Evolutionary conservation across 2,329 filamentous ascomycete genomes (phyloP), one percentile per base, ranked within the genome.

Genomic region (Metarhizium humberi): DNA sequence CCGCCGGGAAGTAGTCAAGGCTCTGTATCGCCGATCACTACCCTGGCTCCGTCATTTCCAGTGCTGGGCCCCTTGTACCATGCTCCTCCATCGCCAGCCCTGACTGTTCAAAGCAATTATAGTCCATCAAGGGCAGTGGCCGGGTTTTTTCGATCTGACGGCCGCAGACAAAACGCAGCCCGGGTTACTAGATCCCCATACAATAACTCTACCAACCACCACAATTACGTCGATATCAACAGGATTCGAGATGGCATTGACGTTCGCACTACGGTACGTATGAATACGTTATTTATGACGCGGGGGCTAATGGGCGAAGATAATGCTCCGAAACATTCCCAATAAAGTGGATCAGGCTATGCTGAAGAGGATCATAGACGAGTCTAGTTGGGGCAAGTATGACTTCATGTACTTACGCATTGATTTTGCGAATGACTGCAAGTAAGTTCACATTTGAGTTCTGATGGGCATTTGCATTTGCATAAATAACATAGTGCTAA

Each of bases 371-470:
- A 85, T 95, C 55, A 78, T 97, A 14, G 89, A 96, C 64, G 78
- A 86, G 59, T 87, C 85, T 16, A 90, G 85, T 68, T 83, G 80
- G 71, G 91, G 90, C 34, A 86, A 87, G 59, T 97, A 95, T 68
- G 92, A 97, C 67, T 97, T 97, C 70, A 84, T 95, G 77, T 99
- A 99, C 68, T 74, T 97, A 53, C 86, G 94, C 43, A 97, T 97
- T 63, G 88, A 92, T 67, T 92, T 92, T 62, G 84, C 83, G 54
- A 90, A 90, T 63, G 84, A 90, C 59, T 90, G 87, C 85, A 92
- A 91, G 86, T 89, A 71, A 73, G 86, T 77, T 38, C 29, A 2
- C 4, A 45, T 45, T 20, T 20, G 5, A 14, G 34, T 42, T 10
- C 6, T 11, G 13, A 43, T 11, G 55, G 8, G 47, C 66, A 16